Conservation (phyloP, 495 filamentous ascomycete genomes). For the Xylaria sp. region DNA sequence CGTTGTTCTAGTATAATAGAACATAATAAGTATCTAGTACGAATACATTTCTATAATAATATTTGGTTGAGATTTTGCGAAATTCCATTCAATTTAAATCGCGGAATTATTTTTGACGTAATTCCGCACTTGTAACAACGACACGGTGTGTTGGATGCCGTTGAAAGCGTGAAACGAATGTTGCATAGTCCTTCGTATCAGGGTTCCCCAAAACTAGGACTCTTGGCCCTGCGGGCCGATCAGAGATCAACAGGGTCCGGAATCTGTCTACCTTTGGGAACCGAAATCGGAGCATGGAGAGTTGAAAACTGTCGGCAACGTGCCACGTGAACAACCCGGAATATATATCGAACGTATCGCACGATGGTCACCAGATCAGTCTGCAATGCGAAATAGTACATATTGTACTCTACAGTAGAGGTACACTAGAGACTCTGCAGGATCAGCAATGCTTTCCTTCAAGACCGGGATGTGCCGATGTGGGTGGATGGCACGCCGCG, state of each 20-base stretch:
- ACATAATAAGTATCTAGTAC: too few relatives aligned
- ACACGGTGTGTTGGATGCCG: background rate
- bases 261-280: background rate
- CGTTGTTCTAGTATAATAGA: too few relatives aligned
- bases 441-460: background rate
- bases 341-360: background rate
- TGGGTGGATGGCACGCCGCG: background rate
- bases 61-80: background rate
- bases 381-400: background rate
- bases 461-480: background rate
- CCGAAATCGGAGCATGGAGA: background rate
- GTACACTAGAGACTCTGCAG: background rate
- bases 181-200: background rate
- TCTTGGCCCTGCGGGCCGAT: background rate
- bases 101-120: background rate
- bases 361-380: background rate
- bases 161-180: background rate
- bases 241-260: background rate
- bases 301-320: background rate
- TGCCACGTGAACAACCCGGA: background rate
- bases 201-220: background rate
- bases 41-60: background rate
- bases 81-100: background rate
- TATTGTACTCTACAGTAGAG: too few relatives aligned
- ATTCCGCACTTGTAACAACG: background rate